Conservation (phyloP, 2,329 filamentous ascomycete genomes). For the Trichocomaceae sp. region DNA sequence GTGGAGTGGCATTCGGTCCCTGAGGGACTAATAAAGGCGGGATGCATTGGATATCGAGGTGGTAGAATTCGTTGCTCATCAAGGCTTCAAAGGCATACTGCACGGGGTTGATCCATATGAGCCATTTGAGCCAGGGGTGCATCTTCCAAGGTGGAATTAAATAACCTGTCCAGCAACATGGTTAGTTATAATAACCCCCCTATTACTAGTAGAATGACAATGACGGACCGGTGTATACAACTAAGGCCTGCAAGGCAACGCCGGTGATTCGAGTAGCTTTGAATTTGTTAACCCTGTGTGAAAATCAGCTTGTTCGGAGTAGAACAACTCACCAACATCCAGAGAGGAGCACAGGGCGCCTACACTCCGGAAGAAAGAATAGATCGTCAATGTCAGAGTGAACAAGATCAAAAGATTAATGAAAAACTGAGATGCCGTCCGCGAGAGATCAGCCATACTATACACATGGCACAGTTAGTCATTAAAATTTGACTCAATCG, state of each 20-base stretch:
- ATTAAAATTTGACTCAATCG: background rate
- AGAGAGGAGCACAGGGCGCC: slow-evolving; percentile 46
- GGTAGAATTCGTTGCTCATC: slow-evolving; percentile 64
- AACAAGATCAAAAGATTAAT: slow-evolving; percentile 53
- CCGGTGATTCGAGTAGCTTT: slow-evolving; percentile 45
- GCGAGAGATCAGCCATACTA: slow-evolving; percentile 49
- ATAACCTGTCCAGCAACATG: slow-evolving; percentile 42
- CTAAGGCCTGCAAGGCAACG: slow-evolving; percentile 43
- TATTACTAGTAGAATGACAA: background rate
- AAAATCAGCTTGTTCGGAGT: background rate
- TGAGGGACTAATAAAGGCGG: slow-evolving; percentile 52
- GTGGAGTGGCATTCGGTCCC: slow-evolving; percentile 39
- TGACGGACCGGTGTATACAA: slow-evolving; percentile 50
- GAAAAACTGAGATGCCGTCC: slow-evolving; percentile 57
- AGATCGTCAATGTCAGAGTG: slow-evolving; percentile 49
- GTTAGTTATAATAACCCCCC: background rate
- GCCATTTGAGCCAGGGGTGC: slow-evolving; percentile 58
- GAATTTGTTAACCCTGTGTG: slow-evolving; percentile 3
- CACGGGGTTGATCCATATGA: slow-evolving; percentile 61
- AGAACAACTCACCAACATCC: slow-evolving; percentile 36
- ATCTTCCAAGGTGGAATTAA: slow-evolving; percentile 56
- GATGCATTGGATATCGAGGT: slow-evolving; percentile 49
- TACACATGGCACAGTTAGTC: background rate
- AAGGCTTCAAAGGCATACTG: slow-evolving; percentile 64
- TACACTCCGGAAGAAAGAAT: slow-evolving; percentile 48